Evolutionary conservation across 1,284 basidiomycete genomes (phyloP).

Genomic region (Lentinula novae-zelandiae): DNA sequence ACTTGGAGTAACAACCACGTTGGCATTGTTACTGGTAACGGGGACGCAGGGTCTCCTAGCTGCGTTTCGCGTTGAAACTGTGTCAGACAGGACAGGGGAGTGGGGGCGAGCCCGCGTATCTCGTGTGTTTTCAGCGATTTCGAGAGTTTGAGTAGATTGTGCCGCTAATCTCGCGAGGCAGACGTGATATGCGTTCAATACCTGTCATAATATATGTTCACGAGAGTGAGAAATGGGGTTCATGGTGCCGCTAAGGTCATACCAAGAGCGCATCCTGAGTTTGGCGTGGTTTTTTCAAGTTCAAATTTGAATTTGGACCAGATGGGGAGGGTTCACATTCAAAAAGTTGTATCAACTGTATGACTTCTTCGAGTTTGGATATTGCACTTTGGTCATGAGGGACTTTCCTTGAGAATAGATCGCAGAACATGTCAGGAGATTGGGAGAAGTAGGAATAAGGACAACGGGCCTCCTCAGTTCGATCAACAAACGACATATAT

Average conservation of each 20-base stretch:
- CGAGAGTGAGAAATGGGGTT: not conserved
- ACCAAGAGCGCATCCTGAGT: slow-evolving; percentile 21
- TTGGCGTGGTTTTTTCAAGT: slow-evolving; percentile 2
- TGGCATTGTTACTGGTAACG: not conserved
- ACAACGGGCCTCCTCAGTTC: slow-evolving; percentile 14
- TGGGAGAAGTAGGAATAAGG: not conserved
- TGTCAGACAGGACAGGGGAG: not conserved
- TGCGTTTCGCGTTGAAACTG: too few relatives aligned
- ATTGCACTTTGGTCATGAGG: too few relatives aligned
- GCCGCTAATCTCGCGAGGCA: slow-evolving; percentile 16
- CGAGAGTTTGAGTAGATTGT: not conserved
- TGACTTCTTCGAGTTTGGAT: too few relatives aligned
- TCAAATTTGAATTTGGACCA: not conserved
- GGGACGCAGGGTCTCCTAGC: not conserved
- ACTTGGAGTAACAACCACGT: not conserved
- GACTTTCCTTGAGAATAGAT: too few relatives aligned
- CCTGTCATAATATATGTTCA: slow-evolving; percentile 14
- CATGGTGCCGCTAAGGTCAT: not conserved
- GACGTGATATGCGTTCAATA: slow-evolving; percentile 24
- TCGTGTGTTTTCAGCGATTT: not conserved
- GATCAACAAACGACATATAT: slow-evolving; percentile 17
- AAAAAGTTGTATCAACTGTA: not conserved
- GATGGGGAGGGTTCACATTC: not conserved
- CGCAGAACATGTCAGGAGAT: too few relatives aligned
- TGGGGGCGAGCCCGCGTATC: too few relatives aligned